Evolutionary conservation across 2,329 filamentous ascomycete species (phyloP).

Genomic region (Coniochaeta ligniaria): DNA sequence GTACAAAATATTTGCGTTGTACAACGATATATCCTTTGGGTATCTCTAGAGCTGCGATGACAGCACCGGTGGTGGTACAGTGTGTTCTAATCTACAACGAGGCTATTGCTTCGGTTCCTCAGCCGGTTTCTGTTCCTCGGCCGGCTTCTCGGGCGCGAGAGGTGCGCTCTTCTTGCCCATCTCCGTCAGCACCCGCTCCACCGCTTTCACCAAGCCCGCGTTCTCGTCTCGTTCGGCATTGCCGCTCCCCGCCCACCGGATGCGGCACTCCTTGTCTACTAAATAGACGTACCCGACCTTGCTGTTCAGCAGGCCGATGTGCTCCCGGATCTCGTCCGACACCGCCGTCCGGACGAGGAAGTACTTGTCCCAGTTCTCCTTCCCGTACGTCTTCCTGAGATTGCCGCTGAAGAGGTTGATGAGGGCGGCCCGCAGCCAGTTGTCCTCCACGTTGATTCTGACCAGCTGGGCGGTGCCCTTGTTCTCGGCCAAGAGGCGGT

Average conservation of each 20-base stretch:
- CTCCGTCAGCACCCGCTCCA: slow-evolving; percentile 57
- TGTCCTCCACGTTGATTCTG: slow-evolving; percentile 85
- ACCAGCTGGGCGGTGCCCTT: slow-evolving; percentile 62
- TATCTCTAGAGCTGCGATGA: slow-evolving; percentile 2
- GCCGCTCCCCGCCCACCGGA: slow-evolving; percentile 89
- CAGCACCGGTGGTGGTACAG: slow-evolving; percentile 1
- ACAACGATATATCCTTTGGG: background rate
- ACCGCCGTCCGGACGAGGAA: slow-evolving; percentile 53
- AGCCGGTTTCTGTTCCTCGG: slow-evolving; percentile 6
- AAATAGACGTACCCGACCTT: slow-evolving; percentile 94
- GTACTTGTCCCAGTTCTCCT: slow-evolving; percentile 52
- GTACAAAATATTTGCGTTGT: background rate
- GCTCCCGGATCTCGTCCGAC: slow-evolving; percentile 54
- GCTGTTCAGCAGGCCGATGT: slow-evolving; percentile 69
- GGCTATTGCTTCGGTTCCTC: slow-evolving; percentile 4
- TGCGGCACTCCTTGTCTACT: slow-evolving; percentile 78
- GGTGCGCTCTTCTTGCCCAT: slow-evolving; percentile 26
- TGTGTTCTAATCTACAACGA: background rate
- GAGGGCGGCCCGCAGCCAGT: slow-evolving; percentile 57
- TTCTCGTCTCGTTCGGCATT: slow-evolving; percentile 58
- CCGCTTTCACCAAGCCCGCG: slow-evolving; percentile 56
- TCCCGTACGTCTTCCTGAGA: slow-evolving; percentile 40
- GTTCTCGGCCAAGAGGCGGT: slow-evolving; percentile 45
- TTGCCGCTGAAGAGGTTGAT: slow-evolving; percentile 49
- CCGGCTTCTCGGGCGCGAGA: slow-evolving; percentile 1